A percentile compares a stretch with the other conserved stretches of the same genome.
These are phyloP conservation scores for Cicer cuneatum DNA, from an alignment of 306 rosid species.

Conservation along the genomic window DNA sequence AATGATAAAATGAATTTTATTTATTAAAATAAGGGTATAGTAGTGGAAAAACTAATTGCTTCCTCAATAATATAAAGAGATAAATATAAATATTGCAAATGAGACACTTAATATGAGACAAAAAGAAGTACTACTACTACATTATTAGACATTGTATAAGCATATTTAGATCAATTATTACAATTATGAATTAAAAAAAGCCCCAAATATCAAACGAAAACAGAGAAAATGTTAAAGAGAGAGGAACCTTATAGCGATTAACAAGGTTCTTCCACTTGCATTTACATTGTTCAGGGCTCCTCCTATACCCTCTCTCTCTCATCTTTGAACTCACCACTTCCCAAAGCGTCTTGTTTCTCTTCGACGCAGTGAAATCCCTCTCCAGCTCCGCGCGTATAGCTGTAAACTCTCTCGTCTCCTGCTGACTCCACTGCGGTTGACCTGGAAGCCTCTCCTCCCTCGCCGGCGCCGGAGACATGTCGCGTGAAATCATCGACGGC, in stretches of 20 bases:
- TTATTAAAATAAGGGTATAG: no score
- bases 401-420: constrained; percentile 83
- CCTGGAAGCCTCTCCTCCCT: constrained; percentile 52
- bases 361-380: constrained; percentile 61
- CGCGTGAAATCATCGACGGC: constrained; percentile 47
- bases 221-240: constrained; percentile 1
- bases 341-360: constrained; percentile 83
- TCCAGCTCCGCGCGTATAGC: constrained; percentile 81
- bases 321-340: constrained; percentile 74
- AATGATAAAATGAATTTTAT: no score
- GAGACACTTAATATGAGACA: no score
- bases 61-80: no score
- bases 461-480: constrained; percentile 46
- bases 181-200: not conserved
- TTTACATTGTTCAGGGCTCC: constrained; percentile 92
- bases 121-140: not conserved
- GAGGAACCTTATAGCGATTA: constrained; percentile 82
- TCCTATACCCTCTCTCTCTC: constrained; percentile 67
- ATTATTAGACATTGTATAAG: not conserved
- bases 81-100: no score
- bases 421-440: constrained; percentile 83
- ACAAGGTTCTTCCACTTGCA: constrained; percentile 98
- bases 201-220: constrained; percentile 12
- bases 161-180: not conserved
- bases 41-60: no score